Conservation (phyloP, 225 moss, liverwort and hornwort species). For the Climacium dendroides region DNA sequence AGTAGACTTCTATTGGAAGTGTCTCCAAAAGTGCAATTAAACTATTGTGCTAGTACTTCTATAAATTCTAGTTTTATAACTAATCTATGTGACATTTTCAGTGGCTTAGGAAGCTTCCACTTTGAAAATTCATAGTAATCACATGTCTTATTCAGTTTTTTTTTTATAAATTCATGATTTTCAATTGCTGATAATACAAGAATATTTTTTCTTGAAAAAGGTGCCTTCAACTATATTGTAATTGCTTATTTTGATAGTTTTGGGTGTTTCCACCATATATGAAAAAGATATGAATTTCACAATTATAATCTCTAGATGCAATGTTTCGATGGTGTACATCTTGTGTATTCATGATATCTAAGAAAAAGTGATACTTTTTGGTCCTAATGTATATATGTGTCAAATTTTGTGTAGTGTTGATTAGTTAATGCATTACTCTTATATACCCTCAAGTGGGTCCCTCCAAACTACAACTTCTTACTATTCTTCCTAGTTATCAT, state of each 20-base stretch:
- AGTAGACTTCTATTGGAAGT: neutral
- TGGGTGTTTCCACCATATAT: neutral
- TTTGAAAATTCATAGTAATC: neutral
- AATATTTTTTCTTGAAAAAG: neutral
- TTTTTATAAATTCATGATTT: neutral
- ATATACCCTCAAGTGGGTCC: no score
- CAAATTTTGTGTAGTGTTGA: no score
- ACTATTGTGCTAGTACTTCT: no score
- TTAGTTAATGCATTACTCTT: no score
- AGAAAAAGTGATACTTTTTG: no score
- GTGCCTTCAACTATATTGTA: accelerated
- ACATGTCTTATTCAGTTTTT: no score
- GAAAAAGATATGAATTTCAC: neutral
- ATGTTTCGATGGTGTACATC: neutral
- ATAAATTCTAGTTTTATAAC: no score
- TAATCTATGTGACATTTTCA: accelerated
- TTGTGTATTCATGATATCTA: neutral
- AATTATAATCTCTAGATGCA: neutral
- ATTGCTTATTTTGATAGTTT: neutral
- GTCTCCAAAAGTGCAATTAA: neutral
- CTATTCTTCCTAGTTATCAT: accelerated
- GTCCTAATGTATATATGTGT: no score
- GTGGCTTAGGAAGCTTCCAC: neutral
- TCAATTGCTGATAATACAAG: neutral
- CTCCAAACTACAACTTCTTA: no score